Conservation (phyloP, 2,329 filamentous ascomycete species). For the Cercospora citrullina region DNA sequence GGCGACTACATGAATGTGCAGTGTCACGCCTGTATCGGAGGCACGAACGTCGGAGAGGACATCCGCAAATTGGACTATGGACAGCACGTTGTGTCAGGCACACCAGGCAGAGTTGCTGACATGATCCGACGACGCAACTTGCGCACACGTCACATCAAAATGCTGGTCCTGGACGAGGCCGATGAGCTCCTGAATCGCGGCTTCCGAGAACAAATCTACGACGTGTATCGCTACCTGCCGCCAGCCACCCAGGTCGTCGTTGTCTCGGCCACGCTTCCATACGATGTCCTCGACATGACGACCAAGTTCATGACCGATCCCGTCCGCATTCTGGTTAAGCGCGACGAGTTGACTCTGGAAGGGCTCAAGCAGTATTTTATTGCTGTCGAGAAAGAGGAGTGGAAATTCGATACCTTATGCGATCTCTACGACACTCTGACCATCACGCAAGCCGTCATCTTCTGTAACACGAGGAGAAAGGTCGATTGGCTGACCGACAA, state of each 20-base stretch:
- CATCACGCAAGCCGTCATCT: conserved; percentile 98
- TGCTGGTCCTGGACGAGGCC: conserved; percentile 74
- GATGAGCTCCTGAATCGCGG: conserved; percentile 85
- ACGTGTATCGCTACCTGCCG: conserved; percentile 94
- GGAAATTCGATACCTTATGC: conserved; percentile 98
- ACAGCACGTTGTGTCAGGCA: conserved; percentile 96
- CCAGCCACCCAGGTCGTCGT: conserved; percentile 98
- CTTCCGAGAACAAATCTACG: conserved; percentile 98
- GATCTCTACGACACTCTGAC: conserved; percentile 98
- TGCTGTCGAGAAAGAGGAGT: conserved; percentile 98
- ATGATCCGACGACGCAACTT: conserved; percentile 76
- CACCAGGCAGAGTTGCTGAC: conserved; percentile 90
- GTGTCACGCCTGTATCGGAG: conserved; percentile 97
- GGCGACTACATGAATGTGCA: conserved; percentile 99
- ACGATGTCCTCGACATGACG: conserved; percentile 98
- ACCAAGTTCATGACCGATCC: conserved; percentile 99
- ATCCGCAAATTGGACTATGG: conserved; percentile 97
- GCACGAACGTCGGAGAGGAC: conserved; percentile 96
- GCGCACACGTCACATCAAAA: conserved; percentile 74
- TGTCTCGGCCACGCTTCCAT: conserved; percentile 91
- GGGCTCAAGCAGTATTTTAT: conserved; percentile 99
- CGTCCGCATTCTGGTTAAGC: conserved; percentile 94
- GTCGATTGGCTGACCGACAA: conserved; percentile 99
- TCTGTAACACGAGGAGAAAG: conserved; percentile 98
- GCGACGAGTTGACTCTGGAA: conserved; percentile 96